Evolutionary conservation across 2,329 filamentous ascomycete genomes (phyloP).

Genomic region (Fusarium nygamai): DNA sequence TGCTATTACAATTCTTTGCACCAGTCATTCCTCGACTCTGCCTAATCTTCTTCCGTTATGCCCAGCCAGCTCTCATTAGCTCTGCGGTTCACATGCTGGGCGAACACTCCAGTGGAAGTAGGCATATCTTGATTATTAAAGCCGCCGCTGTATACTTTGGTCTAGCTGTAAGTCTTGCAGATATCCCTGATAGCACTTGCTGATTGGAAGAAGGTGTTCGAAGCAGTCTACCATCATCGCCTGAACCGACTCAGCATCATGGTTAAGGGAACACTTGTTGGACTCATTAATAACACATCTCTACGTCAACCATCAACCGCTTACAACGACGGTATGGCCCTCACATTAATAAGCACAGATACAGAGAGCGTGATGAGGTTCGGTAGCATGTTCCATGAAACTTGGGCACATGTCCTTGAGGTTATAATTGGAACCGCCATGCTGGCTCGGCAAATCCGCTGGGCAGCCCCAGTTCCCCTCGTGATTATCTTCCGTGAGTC

Average conservation of each 20-base stretch:
- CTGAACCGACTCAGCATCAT: not conserved
- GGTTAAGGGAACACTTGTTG: not conserved
- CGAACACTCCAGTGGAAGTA: accelerated
- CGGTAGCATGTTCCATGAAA: not conserved
- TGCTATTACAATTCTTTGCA: not conserved
- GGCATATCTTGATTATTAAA: not conserved
- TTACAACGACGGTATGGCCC: not conserved
- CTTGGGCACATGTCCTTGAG: not conserved
- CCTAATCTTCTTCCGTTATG: not conserved
- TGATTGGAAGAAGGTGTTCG: too few species aligned
- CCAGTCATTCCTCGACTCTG: not conserved
- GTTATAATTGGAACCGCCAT: not conserved
- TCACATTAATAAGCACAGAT: not conserved
- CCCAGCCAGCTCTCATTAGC: not conserved
- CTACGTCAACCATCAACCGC: not conserved
- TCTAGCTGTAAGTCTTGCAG: too few species aligned
- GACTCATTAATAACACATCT: not conserved
- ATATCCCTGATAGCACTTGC: too few species aligned
- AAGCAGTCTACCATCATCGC: not conserved
- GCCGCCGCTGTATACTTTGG: not conserved
- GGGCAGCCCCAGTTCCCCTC: not conserved
- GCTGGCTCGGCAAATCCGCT: not conserved
- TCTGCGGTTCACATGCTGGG: not conserved
- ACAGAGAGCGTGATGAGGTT: not conserved
- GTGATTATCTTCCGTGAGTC: not conserved